Conservation (phyloP, 2,329 filamentous ascomycete species). For the Pyrenophora tritici-repentis region DNA sequence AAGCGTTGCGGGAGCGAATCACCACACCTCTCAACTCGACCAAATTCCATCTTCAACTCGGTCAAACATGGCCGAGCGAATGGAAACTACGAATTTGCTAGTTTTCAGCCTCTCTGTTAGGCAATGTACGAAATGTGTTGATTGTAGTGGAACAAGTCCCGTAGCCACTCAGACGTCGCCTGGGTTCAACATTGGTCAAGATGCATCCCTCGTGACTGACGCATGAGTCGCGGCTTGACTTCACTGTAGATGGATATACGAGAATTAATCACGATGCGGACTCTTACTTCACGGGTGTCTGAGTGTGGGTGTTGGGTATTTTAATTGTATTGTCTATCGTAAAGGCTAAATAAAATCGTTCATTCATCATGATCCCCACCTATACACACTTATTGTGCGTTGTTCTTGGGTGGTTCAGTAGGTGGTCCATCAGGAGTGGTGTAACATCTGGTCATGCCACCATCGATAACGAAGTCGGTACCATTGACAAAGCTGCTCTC, state of each 20-base stretch:
- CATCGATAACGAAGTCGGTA: conserved; percentile 92
- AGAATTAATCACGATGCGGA: too few relatives aligned
- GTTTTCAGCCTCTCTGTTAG: background rate
- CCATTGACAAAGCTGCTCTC: conserved; percentile 91
- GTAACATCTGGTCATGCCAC: conserved; percentile 92
- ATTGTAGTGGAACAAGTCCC: conserved; percentile 14
- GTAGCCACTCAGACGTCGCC: conserved; percentile 11
- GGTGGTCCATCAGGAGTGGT: conserved; percentile 65
- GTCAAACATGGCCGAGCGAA: conserved; percentile 6
- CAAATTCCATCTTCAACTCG: background rate
- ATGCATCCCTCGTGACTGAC: background rate
- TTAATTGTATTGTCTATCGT: background rate
- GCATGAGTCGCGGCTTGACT: background rate
- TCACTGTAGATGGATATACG: too few relatives aligned
- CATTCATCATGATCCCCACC: background rate
- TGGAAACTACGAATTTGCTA: background rate
- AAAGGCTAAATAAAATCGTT: background rate
- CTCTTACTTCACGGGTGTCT: background rate
- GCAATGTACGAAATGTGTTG: conserved; percentile 12
- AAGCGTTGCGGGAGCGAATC: conserved; percentile 9
- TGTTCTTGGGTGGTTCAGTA: conserved; percentile 59
- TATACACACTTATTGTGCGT: conserved; percentile 30
- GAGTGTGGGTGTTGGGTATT: background rate
- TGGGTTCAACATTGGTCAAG: background rate
- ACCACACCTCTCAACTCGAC: background rate